Conservation (phyloP, 129 eudicot species). For the Apium graveolens region DNA sequence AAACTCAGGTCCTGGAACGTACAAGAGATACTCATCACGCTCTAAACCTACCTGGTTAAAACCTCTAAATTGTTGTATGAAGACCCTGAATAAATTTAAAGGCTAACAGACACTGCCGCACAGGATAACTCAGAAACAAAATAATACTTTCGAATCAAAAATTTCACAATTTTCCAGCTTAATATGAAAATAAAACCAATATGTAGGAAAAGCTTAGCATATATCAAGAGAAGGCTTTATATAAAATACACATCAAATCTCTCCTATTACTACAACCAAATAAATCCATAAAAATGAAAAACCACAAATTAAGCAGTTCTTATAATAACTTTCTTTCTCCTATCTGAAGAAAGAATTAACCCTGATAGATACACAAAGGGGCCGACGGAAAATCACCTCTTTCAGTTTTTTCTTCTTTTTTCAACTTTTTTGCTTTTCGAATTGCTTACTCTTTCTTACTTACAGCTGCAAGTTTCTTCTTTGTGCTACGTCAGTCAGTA, state of each 20-base stretch:
- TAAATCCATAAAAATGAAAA: slow-evolving; percentile 32
- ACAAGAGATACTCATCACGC: too few relatives aligned
- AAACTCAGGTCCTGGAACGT: too few relatives aligned
- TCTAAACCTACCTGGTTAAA: too few relatives aligned
- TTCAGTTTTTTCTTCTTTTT: slow-evolving; percentile 19
- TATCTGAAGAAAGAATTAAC: slow-evolving; percentile 66
- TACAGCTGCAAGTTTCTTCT: slow-evolving; percentile 12
- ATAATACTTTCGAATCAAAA: too few relatives aligned
- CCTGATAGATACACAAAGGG: slow-evolving; percentile 72
- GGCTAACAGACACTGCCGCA: too few relatives aligned
- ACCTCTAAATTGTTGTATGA: too few relatives aligned
- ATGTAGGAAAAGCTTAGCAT: background rate
- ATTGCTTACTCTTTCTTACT: slow-evolving; percentile 17
- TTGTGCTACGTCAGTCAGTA: slow-evolving; percentile 46
- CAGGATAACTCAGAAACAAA: too few relatives aligned
- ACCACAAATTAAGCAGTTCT: slow-evolving; percentile 34
- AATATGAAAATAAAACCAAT: background rate
- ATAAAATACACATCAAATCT: slow-evolving; percentile 69
- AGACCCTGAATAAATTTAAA: too few relatives aligned
- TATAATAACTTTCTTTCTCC: slow-evolving; percentile 40
- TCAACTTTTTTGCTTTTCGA: background rate
- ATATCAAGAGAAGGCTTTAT: background rate
- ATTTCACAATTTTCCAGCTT: too few relatives aligned
- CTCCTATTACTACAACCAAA: slow-evolving; percentile 53
- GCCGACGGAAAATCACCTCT: slow-evolving; percentile 45